phyloP scores from a whole-genome alignment of 768 basidiomycete genomes.

The Hydnum rufescens region DNA sequence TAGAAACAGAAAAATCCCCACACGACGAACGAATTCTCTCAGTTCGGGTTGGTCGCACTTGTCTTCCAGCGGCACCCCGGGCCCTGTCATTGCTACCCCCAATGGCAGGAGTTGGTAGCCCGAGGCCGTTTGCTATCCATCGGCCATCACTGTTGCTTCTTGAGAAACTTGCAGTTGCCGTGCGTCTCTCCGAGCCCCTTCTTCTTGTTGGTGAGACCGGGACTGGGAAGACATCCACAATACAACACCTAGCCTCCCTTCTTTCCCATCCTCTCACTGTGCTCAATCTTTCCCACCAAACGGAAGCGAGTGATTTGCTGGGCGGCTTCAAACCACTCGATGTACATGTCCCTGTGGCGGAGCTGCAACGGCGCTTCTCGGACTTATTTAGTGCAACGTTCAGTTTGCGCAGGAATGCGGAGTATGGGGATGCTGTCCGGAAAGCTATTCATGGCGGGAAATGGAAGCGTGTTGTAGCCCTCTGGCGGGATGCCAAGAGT shows the following conservation, averaged over 20 bases:
- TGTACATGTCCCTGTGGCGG: conserved; percentile 52
- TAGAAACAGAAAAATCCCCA: conserved; percentile 42
- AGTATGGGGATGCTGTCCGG: conserved; percentile 61
- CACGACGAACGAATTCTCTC: conserved; percentile 37
- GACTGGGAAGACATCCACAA: conserved; percentile 91
- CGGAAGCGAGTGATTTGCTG: conserved; percentile 81
- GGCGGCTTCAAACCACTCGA: conserved; percentile 97
- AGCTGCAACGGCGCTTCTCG: conserved; percentile 52
- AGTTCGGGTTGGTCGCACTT: conserved; percentile 43
- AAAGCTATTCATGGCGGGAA: conserved; percentile 65
- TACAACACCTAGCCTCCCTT: conserved; percentile 71
- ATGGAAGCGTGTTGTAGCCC: conserved; percentile 64
- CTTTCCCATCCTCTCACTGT: conserved; percentile 61
- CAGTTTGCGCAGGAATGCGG: conserved; percentile 73
- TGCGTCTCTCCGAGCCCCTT: conserved; percentile 60
- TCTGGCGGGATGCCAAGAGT: conserved; percentile 49
- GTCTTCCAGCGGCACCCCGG: conserved; percentile 27
- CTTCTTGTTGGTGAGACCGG: conserved; percentile 94
- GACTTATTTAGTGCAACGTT: conserved; percentile 73
- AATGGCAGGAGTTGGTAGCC: conserved; percentile 17
- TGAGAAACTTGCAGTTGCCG: conserved; percentile 55
- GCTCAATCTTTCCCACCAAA: conserved; percentile 89
- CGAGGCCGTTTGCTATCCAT: conserved; percentile 80
- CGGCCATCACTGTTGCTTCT: conserved; percentile 62
- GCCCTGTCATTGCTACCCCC: conserved; percentile 11